Percentiles rank a stretch among this genome's conserved stretches.
These are phyloP conservation scores for Aspergillus nidulans DNA, from an alignment of 495 filamentous ascomycete genomes.

Conservation along the genomic window DNA sequence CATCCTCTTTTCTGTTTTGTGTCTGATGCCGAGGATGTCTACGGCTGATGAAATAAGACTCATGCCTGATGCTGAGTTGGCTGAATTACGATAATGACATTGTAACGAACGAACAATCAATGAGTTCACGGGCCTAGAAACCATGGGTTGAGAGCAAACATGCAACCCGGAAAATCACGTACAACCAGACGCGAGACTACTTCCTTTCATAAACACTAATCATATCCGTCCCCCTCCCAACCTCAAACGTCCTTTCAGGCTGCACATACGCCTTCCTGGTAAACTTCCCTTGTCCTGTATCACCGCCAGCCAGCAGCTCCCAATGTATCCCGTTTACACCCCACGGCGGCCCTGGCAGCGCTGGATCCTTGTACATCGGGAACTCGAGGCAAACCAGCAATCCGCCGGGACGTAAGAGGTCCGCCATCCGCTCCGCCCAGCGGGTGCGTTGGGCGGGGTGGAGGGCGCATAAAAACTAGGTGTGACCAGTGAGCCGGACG, in stretches of 20 bases:
- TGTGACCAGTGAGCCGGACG: not conserved
- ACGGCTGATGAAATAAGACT: too few species aligned
- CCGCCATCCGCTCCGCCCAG: conserved; percentile 34
- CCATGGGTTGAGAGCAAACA: too few species aligned
- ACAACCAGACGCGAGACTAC: too few species aligned
- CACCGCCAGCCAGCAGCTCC: conserved; percentile 20
- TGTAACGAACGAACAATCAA: too few species aligned
- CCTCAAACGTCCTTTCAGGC: conserved; percentile 10
- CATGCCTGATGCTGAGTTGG: too few species aligned
- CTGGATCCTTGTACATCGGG: conserved; percentile 36
- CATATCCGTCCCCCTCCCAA: conserved; percentile 12
- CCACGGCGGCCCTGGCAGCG: conserved; percentile 35
- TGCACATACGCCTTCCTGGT: conserved; percentile 3
- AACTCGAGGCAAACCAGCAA: conserved; percentile 42
- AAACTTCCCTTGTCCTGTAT: conserved; percentile 1
- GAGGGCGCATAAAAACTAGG: conserved; percentile 41
- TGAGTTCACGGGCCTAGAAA: too few species aligned
- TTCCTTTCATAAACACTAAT: conserved; percentile 9
- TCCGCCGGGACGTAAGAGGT: conserved; percentile 24
- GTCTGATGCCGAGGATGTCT: too few species aligned
- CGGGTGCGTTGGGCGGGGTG: conserved; percentile 28
- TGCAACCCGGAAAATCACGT: too few species aligned
- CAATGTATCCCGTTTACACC: conserved; percentile 34
- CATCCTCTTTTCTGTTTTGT: too few species aligned
- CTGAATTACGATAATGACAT: too few species aligned